Conservation (phyloP, 2,329 filamentous ascomycete species). For the Aspergillus fructus region DNA sequence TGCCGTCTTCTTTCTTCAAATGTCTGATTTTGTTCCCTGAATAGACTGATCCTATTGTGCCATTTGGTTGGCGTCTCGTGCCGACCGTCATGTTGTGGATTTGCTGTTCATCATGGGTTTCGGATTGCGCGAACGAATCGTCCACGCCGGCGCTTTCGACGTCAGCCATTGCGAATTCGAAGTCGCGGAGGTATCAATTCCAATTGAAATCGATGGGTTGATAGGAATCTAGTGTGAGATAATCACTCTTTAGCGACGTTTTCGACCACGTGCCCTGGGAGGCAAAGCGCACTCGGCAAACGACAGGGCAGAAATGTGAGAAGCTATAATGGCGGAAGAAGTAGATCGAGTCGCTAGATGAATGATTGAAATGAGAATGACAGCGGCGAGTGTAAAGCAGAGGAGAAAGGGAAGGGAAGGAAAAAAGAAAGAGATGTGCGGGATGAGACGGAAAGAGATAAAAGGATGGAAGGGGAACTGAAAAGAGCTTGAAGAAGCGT, state of each 20-base stretch:
- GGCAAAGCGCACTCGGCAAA: conserved; percentile 2
- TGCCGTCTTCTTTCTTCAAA: conserved; percentile 66
- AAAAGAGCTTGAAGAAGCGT: neutral
- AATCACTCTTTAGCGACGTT: neutral
- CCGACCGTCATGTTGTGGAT: conserved; percentile 44
- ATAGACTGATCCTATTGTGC: conserved; percentile 65
- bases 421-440: conserved; percentile 1
- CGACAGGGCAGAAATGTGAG: neutral
- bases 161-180: conserved; percentile 32
- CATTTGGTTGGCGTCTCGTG: conserved; percentile 62
- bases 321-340: conserved; percentile 6
- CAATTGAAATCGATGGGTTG: neutral
- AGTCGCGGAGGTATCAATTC: neutral
- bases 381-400: neutral
- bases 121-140: conserved; percentile 37
- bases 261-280: neutral
- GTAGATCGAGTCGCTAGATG: neutral
- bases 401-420: neutral
- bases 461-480: conserved; percentile 9
- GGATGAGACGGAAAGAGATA: conserved; percentile 10
- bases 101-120: conserved; percentile 37
- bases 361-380: neutral
- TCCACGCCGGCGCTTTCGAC: conserved; percentile 33
- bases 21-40: conserved; percentile 68
- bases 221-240: neutral